phyloP scores from a whole-genome alignment of 106 monocot genomes.

The Acorus calamus region DNA sequence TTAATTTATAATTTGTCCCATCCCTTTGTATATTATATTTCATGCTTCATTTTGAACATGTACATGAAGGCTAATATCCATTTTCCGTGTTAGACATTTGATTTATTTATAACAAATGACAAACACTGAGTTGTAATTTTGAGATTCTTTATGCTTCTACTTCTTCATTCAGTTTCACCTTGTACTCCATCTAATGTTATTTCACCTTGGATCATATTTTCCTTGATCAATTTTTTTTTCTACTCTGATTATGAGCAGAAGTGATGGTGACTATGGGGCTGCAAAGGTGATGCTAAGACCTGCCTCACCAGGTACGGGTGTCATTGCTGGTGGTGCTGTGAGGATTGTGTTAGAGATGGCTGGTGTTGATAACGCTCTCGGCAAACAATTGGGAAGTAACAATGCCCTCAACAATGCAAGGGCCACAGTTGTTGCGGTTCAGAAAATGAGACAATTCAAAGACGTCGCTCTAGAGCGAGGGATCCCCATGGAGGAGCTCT shows the following conservation, averaged over 20 bases:
- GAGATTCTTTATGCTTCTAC: too few species aligned
- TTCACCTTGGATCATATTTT: too few species aligned
- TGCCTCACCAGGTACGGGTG: conserved; percentile 78
- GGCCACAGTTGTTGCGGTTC: conserved; percentile 43
- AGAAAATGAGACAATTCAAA: conserved; percentile 52
- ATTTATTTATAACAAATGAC: too few species aligned
- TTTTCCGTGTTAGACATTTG: too few species aligned
- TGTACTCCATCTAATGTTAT: too few species aligned
- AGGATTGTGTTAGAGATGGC: conserved; percentile 79
- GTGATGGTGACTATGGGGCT: conserved; percentile 66
- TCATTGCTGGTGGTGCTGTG: conserved; percentile 73
- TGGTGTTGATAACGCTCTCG: conserved; percentile 72
- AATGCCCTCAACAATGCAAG: conserved; percentile 68
- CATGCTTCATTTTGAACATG: too few species aligned
- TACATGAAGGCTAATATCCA: too few species aligned
- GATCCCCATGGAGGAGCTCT: conserved; percentile 75
- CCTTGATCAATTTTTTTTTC: too few species aligned
- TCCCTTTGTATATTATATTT: too few species aligned
- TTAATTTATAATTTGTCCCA: too few species aligned
- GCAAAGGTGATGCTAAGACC: conserved; percentile 90
- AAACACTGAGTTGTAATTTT: too few species aligned
- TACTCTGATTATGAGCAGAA: conserved; percentile 11
- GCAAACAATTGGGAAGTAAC: conserved; percentile 68
- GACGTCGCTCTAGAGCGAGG: conserved; percentile 73
- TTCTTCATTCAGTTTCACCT: too few species aligned